phyloP scores from a whole-genome alignment of 352 stramenopile species.

The Phytophthora tentaculata region DNA sequence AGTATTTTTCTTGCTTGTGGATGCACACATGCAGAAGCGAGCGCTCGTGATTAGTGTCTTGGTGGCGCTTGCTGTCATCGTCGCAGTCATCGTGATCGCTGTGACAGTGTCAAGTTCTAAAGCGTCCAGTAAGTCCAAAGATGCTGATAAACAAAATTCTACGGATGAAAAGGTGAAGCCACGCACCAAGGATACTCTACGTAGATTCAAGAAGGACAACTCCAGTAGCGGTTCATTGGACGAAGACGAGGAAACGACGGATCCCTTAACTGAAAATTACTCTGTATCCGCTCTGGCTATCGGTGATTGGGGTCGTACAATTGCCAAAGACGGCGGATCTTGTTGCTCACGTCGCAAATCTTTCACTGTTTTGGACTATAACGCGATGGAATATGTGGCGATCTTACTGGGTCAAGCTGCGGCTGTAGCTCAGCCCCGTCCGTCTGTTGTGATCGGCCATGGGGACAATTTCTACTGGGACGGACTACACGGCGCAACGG shows the following conservation, averaged over 20 bases:
- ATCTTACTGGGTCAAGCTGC: slow-evolving; percentile 60
- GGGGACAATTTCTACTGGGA: slow-evolving; percentile 89
- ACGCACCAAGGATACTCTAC: slow-evolving; percentile 13
- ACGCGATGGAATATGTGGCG: slow-evolving; percentile 74
- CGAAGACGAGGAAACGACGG: slow-evolving; percentile 39
- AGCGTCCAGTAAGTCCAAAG: slow-evolving; percentile 23
- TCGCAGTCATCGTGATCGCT: slow-evolving; percentile 50
- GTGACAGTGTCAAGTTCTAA: slow-evolving; percentile 46
- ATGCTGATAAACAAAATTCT: slow-evolving; percentile 7
- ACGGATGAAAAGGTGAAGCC: slow-evolving; percentile 6
- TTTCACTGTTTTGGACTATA: slow-evolving; percentile 72
- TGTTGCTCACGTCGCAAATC: slow-evolving; percentile 64
- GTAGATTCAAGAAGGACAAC: slow-evolving; percentile 29
- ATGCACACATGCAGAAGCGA: slow-evolving; percentile 33
- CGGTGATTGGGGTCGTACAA: slow-evolving; percentile 79
- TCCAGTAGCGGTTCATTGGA: slow-evolving; percentile 28
- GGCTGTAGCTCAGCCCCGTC: slow-evolving; percentile 31
- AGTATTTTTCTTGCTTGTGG: slow-evolving; percentile 26
- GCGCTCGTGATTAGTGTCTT: slow-evolving; percentile 44
- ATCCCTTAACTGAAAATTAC: slow-evolving; percentile 48
- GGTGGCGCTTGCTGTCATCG: slow-evolving; percentile 47
- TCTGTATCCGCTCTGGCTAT: slow-evolving; percentile 67
- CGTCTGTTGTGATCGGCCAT: slow-evolving; percentile 61
- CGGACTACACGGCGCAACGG: slow-evolving; percentile 57
- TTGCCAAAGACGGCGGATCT: slow-evolving; percentile 62